Conservation (phyloP, 495 filamentous ascomycete species). For the Tuber umbilicatum region DNA sequence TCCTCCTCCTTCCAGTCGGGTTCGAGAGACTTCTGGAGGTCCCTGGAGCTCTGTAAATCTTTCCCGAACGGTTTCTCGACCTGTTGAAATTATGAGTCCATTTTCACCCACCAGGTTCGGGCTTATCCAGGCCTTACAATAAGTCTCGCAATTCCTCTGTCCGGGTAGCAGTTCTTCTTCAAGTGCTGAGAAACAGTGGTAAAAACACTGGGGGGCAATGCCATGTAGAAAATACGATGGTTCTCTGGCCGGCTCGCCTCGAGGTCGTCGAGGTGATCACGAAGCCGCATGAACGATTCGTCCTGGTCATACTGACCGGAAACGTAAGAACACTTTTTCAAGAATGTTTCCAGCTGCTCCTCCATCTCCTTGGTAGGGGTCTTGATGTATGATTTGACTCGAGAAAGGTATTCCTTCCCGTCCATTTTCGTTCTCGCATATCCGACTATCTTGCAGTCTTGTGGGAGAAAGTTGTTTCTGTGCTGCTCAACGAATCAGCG, state of each 20-base stretch:
- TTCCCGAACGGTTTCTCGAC: slow-evolving; percentile 99
- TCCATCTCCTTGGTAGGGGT: slow-evolving; percentile 96
- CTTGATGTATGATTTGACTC: slow-evolving; percentile 98
- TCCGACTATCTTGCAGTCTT: slow-evolving; percentile 94
- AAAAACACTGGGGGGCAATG: slow-evolving; percentile 94
- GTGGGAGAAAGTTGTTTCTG: slow-evolving; percentile 96
- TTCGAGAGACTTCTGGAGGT: slow-evolving; percentile 88
- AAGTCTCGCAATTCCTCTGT: slow-evolving; percentile 78
- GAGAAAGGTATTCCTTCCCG: slow-evolving; percentile 83
- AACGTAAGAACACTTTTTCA: slow-evolving; percentile 78
- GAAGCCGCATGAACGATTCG: slow-evolving; percentile 82
- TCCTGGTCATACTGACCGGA: slow-evolving; percentile 97
- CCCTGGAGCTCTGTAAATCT: slow-evolving; percentile 86
- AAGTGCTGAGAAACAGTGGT: slow-evolving; percentile 93
- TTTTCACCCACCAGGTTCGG: neutral
- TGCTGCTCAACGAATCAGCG: slow-evolving; percentile 53
- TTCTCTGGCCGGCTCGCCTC: slow-evolving; percentile 77
- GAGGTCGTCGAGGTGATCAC: slow-evolving; percentile 80
- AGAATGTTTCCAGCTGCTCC: slow-evolving; percentile 86
- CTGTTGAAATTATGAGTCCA: slow-evolving; percentile 47
- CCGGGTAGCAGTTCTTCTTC: slow-evolving; percentile 93
- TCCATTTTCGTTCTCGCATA: slow-evolving; percentile 99
- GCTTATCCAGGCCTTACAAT: slow-evolving; percentile 58
- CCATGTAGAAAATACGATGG: slow-evolving; percentile 98
- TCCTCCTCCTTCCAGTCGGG: slow-evolving; percentile 99